Conservation (phyloP, 345 rosid genomes). For the Hypericum perforatum region DNA sequence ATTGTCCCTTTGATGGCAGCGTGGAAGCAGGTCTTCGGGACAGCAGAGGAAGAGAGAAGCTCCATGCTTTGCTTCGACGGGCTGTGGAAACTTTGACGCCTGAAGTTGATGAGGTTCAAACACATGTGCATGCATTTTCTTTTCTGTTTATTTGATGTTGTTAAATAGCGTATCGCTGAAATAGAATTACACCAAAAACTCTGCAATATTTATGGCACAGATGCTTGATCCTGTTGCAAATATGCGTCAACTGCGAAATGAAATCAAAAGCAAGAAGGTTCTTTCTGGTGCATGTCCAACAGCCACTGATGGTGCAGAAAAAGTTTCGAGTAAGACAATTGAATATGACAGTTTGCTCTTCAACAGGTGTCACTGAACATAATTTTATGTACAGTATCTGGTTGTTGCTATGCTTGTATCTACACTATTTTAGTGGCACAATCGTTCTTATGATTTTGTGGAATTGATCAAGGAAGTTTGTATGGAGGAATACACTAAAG, state of each 20-base stretch:
- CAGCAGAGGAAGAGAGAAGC: slow-evolving; percentile 27
- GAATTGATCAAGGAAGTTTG: no score
- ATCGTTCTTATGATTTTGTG: no score
- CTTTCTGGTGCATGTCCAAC: slow-evolving; percentile 6
- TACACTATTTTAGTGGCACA: no score
- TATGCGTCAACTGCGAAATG: slow-evolving; percentile 21
- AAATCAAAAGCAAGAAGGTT: slow-evolving; percentile 19
- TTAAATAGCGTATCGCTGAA: no score
- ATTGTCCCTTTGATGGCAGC: slow-evolving; percentile 15
- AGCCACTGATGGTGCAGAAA: slow-evolving; percentile 13
- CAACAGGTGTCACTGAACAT: slow-evolving; percentile 7
- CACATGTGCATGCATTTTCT: not conserved
- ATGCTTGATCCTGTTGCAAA: slow-evolving; percentile 36
- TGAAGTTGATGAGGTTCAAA: slow-evolving; percentile 46
- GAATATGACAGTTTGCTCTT: slow-evolving; percentile 19
- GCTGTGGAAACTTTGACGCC: slow-evolving; percentile 29
- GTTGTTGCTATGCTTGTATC: no score
- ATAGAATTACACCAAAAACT: no score
- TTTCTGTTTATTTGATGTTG: not conserved
- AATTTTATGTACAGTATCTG: not conserved
- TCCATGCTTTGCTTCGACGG: slow-evolving; percentile 38
- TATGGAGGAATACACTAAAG: no score
- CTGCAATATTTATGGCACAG: slow-evolving; percentile 20
- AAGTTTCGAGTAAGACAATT: slow-evolving; percentile 16
- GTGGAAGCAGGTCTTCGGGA: slow-evolving; percentile 37